Base-by-base conservation (phyloP, 371 early-diverging fungal genomes). In the Funneliformis caledonium region DNA sequence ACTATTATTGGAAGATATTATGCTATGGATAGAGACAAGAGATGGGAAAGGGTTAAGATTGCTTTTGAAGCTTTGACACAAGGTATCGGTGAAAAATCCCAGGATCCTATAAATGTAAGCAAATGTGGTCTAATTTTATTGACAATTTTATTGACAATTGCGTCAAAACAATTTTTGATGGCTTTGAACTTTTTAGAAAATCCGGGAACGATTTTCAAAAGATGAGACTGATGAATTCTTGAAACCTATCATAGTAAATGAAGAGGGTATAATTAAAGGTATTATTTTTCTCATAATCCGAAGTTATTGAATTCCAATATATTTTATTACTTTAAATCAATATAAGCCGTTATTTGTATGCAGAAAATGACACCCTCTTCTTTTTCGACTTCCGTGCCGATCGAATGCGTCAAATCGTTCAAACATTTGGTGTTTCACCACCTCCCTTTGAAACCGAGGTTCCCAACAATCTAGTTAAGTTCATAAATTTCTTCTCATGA, bases 21-120 rank as follows among this genome's bases (percentile, higher is more conserved):
- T 86, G 97, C 99, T 80, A 99, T 99, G 99, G 99, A 99, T 87
- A 95, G 99, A 86, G 99, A 99, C 90, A 98, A 97, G 92, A 95
- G 99, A 82, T 97, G 98, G 96, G 99, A 99, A 88, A 94, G 99
- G 83, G 88, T 98, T 80, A 90, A 97, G 90, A 82, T 96, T 70
- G 99, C 99, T 56, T 95, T 95, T 83, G 95, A 98, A 62, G 97
- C 91, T 61, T 87, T 98, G 87, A 93, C 95, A 64, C 87, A 91
- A 82, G 97, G 96, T 70, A 87, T 88, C 76, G 98, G 97, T 76
- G 96, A 96, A 81, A 88, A 90, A 83, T 84, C 87, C n/a, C 81
- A 83, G 73, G 93, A 95, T 77, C 88, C 92, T 33, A 82, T 94
- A 81, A 87, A 89, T 88, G 85, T 86, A 78, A 81, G 60, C 31